Evolutionary conservation across 2,329 filamentous ascomycete species (phyloP).

Genomic region (Akanthomyces dipterigenus): DNA sequence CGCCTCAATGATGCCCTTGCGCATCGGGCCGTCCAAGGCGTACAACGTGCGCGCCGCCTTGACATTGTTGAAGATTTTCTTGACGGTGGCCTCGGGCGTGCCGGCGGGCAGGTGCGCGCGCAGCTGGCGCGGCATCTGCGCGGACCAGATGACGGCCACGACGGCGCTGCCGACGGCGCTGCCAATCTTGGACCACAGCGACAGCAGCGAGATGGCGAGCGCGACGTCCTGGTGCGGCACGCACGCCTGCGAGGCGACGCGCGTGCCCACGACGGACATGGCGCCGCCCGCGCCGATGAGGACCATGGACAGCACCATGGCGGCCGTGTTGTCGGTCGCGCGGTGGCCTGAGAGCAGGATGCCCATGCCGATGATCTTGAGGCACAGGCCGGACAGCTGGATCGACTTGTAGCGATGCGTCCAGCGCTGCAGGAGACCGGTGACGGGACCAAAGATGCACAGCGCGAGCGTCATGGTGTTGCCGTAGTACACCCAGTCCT

Average conservation of each 20-base stretch:
- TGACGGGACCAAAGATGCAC: slow-evolving; percentile 29
- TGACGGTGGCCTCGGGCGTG: slow-evolving; percentile 16
- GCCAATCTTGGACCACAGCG: slow-evolving; percentile 33
- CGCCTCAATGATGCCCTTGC: slow-evolving; percentile 21
- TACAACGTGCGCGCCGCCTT: slow-evolving; percentile 11
- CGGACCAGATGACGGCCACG: slow-evolving; percentile 29
- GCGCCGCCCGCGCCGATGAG: slow-evolving; percentile 31
- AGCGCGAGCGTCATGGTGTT: slow-evolving; percentile 33
- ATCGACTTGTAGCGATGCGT: slow-evolving; percentile 36
- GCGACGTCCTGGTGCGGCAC: slow-evolving; percentile 37
- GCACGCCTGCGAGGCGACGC: slow-evolving; percentile 34
- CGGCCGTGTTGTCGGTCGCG: slow-evolving; percentile 26
- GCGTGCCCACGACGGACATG: slow-evolving; percentile 32
- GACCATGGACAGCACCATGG: slow-evolving; percentile 28
- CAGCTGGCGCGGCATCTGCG: slow-evolving; percentile 24
- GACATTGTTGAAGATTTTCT: slow-evolving; percentile 4
- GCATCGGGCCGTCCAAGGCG: slow-evolving; percentile 15
- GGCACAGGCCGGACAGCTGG: slow-evolving; percentile 30
- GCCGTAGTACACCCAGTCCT: slow-evolving; percentile 35
- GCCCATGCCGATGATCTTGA: slow-evolving; percentile 24
- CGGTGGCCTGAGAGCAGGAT: slow-evolving; percentile 24
- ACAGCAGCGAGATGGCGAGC: slow-evolving; percentile 29
- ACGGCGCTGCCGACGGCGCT: slow-evolving; percentile 32
- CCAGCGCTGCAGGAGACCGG: slow-evolving; percentile 27
- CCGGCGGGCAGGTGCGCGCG: slow-evolving; percentile 20